phyloP scores from a whole-genome alignment of 2,329 filamentous ascomycete species.

The Chrysoporthe austroafricana region DNA sequence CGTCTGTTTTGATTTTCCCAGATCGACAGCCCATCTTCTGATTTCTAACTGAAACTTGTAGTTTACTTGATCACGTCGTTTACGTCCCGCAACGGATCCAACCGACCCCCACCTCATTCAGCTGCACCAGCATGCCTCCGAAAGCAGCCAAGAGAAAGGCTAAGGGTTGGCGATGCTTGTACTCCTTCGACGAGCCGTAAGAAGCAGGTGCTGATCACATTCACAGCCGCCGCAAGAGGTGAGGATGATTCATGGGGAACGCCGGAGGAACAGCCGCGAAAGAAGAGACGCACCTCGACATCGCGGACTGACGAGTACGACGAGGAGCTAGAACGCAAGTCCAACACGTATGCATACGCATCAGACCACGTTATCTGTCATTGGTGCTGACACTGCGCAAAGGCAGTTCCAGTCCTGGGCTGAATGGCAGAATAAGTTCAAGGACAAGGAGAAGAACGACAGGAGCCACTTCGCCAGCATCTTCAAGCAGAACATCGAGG shows the following conservation, averaged over 20 bases:
- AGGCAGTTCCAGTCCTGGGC: slow-evolving; percentile 22
- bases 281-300: slow-evolving; percentile 9
- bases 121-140: slow-evolving; percentile 19
- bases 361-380: too few relatives aligned
- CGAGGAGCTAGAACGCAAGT: background rate
- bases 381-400: background rate
- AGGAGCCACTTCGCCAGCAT: slow-evolving; percentile 31
- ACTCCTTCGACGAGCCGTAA: too few relatives aligned
- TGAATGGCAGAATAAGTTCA: slow-evolving; percentile 27
- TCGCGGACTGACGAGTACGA: background rate
- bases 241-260: slow-evolving; percentile 16
- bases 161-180: slow-evolving; percentile 11
- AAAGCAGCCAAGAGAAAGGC: slow-evolving; percentile 23
- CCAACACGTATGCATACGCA: slow-evolving; percentile 10
- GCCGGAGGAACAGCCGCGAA: slow-evolving; percentile 12
- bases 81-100: background rate
- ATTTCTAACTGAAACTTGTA: background rate
- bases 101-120: background rate
- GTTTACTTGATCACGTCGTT: background rate
- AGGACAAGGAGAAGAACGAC: slow-evolving; percentile 31
- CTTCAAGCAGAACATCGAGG: slow-evolving; percentile 23
- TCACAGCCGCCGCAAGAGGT: background rate
- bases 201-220: background rate
- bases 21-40: too few relatives aligned
- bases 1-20: background rate